Evolutionary conservation across 2,329 filamentous ascomycete genomes (phyloP), one percentile per base, ranked within the genome.

Genomic region (Neoarthrinium moseri): DNA sequence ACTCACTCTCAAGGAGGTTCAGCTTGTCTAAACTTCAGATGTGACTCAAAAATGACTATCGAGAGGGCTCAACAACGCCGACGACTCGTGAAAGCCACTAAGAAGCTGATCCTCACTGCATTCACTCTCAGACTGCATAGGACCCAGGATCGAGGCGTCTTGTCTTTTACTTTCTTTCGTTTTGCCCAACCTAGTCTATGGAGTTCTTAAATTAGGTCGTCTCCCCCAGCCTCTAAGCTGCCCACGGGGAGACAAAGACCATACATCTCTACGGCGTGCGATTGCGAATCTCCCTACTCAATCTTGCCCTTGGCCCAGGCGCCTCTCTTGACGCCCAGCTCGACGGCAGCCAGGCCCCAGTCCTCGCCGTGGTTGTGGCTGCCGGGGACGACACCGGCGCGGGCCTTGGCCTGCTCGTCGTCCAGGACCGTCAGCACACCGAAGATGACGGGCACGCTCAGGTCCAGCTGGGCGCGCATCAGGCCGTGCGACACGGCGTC

Each of bases 291-390:
- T 55, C 35, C 44, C 47, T 61, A 70, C 49, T 77, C 75, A 45
- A 81, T 72, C 61, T 73, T 77, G 35, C 91, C 91, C 52, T 85
- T 80, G 3, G 81, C 80, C 92, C 91, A 97, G 41, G 83, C 85
- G 68, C 77, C 87, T 64, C 87, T 83, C 83, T 96, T 97, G 15
- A 87, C 80, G 5, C 88, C 91, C 74, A 99, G 79, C 76, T 99
- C 94, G 26, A 99, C 94, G 5, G 94, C 94, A 17, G 92, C 94
- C 57, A 83, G 77, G 4, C 94, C 94, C 94, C 94, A 99, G 67
- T 97, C 92, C 71, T 94, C 87, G 22, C 94, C 94, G 70, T 99
- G 92, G 70, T 97, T 97, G 66, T 97, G 94, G 56, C 82, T 75
- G 21, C 74, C 77, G 20, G 54, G 49, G n/a, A 71, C 68, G 47